These are phyloP conservation scores for Komagataella mondaviorum DNA, from an alignment of 805 yeast species.

Conservation along the genomic window DNA sequence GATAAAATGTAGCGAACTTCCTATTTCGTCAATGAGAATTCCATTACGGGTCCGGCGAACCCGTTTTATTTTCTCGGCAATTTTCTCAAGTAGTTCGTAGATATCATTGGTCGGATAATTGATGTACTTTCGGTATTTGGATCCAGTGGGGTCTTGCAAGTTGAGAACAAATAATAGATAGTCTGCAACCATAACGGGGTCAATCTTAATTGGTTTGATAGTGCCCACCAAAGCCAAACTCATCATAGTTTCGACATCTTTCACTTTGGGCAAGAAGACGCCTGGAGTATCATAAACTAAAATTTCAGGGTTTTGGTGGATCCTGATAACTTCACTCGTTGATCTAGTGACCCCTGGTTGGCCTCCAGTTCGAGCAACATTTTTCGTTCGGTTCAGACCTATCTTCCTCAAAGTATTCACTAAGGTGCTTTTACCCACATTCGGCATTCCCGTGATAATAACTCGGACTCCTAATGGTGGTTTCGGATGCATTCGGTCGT, in stretches of 20 bases:
- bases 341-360: slow-evolving; percentile 83
- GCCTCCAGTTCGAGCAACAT: slow-evolving; percentile 77
- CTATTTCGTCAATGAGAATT: slow-evolving; percentile 30
- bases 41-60: slow-evolving; percentile 12
- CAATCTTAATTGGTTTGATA: slow-evolving; percentile 54
- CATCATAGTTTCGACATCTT: slow-evolving; percentile 56
- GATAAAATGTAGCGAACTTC: slow-evolving; percentile 52
- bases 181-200: slow-evolving; percentile 80
- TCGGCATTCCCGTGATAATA: slow-evolving; percentile 89
- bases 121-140: slow-evolving; percentile 30
- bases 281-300: slow-evolving; percentile 88
- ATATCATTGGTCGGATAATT: slow-evolving; percentile 62
- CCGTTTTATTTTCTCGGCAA: slow-evolving; percentile 26
- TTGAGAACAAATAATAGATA: slow-evolving; percentile 67
- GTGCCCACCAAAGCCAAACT: slow-evolving; percentile 64
- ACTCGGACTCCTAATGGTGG: slow-evolving; percentile 77
- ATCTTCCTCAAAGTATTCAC: slow-evolving; percentile 55
- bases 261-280: slow-evolving; percentile 67
- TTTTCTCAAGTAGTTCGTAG: slow-evolving; percentile 34
- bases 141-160: slow-evolving; percentile 35
- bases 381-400: slow-evolving; percentile 18
- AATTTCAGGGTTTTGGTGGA: slow-evolving; percentile 48
- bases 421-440: slow-evolving; percentile 89
- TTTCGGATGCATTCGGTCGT: slow-evolving; percentile 37
- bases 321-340: slow-evolving; percentile 62